Evolutionary conservation across 371 early-diverging fungal species (phyloP).

Genomic region (Rhizopus sp.): DNA sequence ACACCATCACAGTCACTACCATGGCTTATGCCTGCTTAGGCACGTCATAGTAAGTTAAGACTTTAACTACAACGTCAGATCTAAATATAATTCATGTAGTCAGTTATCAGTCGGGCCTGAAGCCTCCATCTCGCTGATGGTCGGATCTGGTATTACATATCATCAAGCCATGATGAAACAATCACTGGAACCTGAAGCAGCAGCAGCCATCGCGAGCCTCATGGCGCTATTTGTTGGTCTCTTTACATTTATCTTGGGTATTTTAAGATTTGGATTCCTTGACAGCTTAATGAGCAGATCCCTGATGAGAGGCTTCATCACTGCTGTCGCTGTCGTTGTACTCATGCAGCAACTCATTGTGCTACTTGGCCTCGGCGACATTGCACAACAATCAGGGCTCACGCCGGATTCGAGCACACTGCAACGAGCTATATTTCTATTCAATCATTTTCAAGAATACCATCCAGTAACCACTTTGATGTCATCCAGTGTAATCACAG

Average conservation of each 20-base stretch:
- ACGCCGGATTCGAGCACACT: slow-evolving; percentile 67
- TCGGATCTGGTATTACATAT: slow-evolving; percentile 67
- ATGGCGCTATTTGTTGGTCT: slow-evolving; percentile 80
- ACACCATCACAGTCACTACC: slow-evolving; percentile 72
- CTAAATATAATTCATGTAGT: slow-evolving; percentile 20
- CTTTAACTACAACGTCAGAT: neutral
- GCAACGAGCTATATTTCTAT: slow-evolving; percentile 62
- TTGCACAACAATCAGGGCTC: slow-evolving; percentile 37
- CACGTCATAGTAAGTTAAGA: slow-evolving; percentile 64
- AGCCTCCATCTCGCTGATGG: slow-evolving; percentile 82
- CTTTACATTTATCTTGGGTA: slow-evolving; percentile 82
- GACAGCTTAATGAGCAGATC: slow-evolving; percentile 90
- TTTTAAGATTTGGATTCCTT: slow-evolving; percentile 89
- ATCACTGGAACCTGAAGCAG: slow-evolving; percentile 36
- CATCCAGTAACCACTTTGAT: slow-evolving; percentile 41
- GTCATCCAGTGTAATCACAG: slow-evolving; percentile 61
- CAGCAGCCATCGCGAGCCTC: slow-evolving; percentile 61
- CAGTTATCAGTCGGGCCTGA: slow-evolving; percentile 90
- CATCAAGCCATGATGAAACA: slow-evolving; percentile 40
- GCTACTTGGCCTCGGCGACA: slow-evolving; percentile 65
- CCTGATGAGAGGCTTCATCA: slow-evolving; percentile 85
- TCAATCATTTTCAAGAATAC: slow-evolving; percentile 14
- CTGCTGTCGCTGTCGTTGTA: slow-evolving; percentile 85
- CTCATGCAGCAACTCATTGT: slow-evolving; percentile 77
- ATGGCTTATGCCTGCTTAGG: slow-evolving; percentile 82